These are phyloP conservation scores for Lactarius quietus DNA, from an alignment of 768 basidiomycete species.

Conservation along the genomic window DNA sequence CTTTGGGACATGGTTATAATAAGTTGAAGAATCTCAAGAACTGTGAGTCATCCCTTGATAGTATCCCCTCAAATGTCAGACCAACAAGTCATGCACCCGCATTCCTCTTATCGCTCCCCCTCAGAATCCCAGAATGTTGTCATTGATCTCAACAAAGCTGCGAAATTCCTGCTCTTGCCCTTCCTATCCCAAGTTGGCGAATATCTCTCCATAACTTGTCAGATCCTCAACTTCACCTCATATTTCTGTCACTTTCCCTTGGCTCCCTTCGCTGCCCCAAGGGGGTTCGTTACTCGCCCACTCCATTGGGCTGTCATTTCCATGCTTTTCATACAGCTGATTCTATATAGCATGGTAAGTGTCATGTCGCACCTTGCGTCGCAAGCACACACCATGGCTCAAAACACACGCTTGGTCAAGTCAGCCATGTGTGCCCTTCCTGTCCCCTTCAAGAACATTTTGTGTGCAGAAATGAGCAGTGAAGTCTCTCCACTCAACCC, in stretches of 20 bases:
- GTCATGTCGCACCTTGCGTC: neutral
- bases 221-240: neutral
- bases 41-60: too few species aligned
- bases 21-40: too few species aligned
- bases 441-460: neutral
- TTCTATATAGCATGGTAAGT: neutral
- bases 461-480: neutral
- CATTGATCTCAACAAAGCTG: too few species aligned
- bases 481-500: too few species aligned
- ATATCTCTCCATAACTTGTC: neutral
- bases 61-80: too few species aligned
- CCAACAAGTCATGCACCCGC: too few species aligned
- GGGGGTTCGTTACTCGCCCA: neutral
- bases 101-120: too few species aligned
- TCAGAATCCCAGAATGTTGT: too few species aligned
- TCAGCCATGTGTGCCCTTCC: slow-evolving; percentile 1
- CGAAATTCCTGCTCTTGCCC: too few species aligned
- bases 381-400: neutral
- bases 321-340: neutral
- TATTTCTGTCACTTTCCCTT: too few species aligned
- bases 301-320: neutral
- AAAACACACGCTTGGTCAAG: neutral
- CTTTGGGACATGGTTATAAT: too few species aligned
- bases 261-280: too few species aligned
- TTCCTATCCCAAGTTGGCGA: neutral